Evolutionary conservation across 177 flowering plant genomes (phyloP), one percentile per base, ranked within the genome.

Genomic region (Tripterygium wilfordii): DNA sequence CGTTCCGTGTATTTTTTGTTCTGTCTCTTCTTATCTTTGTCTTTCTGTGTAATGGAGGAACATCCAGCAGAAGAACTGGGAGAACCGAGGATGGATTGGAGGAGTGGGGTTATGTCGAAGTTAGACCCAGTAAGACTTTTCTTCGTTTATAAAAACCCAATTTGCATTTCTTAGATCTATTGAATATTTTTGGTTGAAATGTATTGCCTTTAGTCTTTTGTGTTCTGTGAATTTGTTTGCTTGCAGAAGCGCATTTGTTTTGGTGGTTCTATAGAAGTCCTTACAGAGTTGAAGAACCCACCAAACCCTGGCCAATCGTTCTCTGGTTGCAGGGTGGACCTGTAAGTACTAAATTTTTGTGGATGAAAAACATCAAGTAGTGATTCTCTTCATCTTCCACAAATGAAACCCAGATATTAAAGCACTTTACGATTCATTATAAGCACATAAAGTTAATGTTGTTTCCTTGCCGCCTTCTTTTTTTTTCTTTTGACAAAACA

Each of bases 301-400:
- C 65, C 35, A 74, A 70, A 58, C 82, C 88, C 45, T 82, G 88
- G 88, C 88, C 82, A 0, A 65, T 67, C 10, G 56, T 82, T 66
- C 79, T 82, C 37, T 82, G 88, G 85, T 47, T 82, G 31, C 84
- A 78, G 57, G 88, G 88, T 32, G 88, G 88, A 35, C 88, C 88
- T 39, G 88, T 81, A 32, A 81, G 79, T 63, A 26, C 26, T 8
- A 10, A 18, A 16, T 1, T 2, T 12, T 22, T 3, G 33, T 43
- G 3, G 23, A n/a, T n/a, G n/a, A n/a, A n/a, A n/a, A n/a, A n/a
- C n/a, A n/a, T n/a, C 3, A 20, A 30, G 7, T 30, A 6, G 8
- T 30, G 7, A 7, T 30, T 30, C 33, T 30, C 12, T 30, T n/a
- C n/a, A n/a, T n/a, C n/a, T n/a, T n/a, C n/a, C n/a, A n/a, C n/a